Evolutionary conservation across 495 filamentous ascomycete genomes (phyloP), one percentile per base, ranked within the genome.

Genomic region (Daldinia bambusicola): DNA sequence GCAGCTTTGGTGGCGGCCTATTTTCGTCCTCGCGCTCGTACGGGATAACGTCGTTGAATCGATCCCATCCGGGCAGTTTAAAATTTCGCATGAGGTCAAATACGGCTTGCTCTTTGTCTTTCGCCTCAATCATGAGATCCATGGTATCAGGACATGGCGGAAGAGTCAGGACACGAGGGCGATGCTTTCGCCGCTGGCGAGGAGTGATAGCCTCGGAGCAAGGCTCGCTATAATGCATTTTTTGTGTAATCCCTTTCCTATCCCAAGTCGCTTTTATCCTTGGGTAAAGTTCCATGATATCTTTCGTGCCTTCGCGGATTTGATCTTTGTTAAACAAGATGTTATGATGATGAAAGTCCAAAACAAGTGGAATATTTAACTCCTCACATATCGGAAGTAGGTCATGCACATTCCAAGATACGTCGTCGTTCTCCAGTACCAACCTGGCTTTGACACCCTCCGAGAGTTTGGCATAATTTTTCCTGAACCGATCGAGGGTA

Each of bases 111-210:
- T 99, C 95, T 79, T 98, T 99, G 74, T 97, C 94, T 74, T 98
- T 99, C 16, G 95, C 95, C 81, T 99, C 95, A 64, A 98, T 97
- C 95, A 98, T 99, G 12, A 98, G 83, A 76, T 97, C 95, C 91
- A 96, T 95, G 6, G 89, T 88, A 5, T 87, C 81, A 1, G 89
- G 81, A 71, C 94, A 97, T 0, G 95, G 95, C 12, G 95, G 95
- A 14, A 99, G 78, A 0, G 88, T 92, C 36, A 81, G 78, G 3
- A 95, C 92, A 6, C 94, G 85, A 0, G 92, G 89, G 51, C 88
- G 91, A 74, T 98, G 95, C 78, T 97, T 97, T 38, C 94, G 84
- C 14, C 94, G 84, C 70, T 95, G 90, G 4, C 88, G 80, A 0
- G 83, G 84, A 0, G 93, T 97, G 68, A 97, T 87, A 4, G 94